Evolutionary conservation across 495 filamentous ascomycete genomes (phyloP).

Genomic region (Aspergillus affinis): DNA sequence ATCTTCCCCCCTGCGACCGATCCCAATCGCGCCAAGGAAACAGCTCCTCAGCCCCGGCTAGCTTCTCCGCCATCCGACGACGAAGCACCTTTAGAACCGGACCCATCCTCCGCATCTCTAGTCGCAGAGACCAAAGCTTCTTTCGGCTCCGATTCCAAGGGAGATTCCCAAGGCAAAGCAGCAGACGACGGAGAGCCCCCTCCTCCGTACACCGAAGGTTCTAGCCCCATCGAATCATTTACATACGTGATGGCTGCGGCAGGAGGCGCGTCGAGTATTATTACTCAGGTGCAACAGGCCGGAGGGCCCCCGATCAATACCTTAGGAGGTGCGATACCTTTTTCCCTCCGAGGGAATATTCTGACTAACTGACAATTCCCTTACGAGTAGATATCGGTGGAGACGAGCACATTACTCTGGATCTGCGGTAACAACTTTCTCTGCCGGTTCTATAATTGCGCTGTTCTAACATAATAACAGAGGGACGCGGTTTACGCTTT

Average conservation of each 20-base stretch:
- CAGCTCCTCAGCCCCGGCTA: conserved; percentile 56
- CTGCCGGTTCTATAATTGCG: conserved; percentile 12
- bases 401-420: conserved; percentile 94
- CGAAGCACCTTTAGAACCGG: conserved; percentile 45
- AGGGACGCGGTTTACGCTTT: conserved; percentile 88
- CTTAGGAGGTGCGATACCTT: conserved; percentile 67
- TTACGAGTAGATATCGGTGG: conserved; percentile 66
- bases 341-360: neutral
- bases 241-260: conserved; percentile 97
- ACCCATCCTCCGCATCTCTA: conserved; percentile 47
- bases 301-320: conserved; percentile 82
- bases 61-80: conserved; percentile 42
- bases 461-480: conserved; percentile 45
- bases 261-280: conserved; percentile 95
- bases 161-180: conserved; percentile 63
- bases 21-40: conserved; percentile 49
- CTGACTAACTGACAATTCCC: conserved; percentile 16
- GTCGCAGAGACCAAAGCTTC: conserved; percentile 83
- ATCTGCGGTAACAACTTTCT: conserved; percentile 69
- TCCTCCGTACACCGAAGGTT: conserved; percentile 93
- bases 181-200: conserved; percentile 88
- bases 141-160: conserved; percentile 71
- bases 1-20: conserved; percentile 47
- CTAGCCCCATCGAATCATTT: conserved; percentile 87
- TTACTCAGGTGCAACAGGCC: conserved; percentile 95